Percentiles rank a stretch among this genome's conserved stretches.
Evolutionary conservation across 2,329 filamentous ascomycete species (phyloP).

Genomic region (Fulvia fulva): DNA sequence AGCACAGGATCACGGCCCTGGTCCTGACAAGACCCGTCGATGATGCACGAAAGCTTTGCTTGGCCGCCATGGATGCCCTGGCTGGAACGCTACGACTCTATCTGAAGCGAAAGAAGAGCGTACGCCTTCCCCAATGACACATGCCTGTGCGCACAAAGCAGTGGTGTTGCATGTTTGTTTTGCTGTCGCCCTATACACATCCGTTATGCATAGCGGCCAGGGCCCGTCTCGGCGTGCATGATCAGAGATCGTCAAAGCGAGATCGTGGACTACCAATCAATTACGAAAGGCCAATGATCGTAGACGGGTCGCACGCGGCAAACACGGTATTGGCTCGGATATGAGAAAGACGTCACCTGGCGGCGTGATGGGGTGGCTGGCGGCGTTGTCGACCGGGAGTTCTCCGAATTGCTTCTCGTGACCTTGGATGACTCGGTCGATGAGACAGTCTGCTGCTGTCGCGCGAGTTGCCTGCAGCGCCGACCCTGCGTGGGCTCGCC

Average conservation of each 20-base stretch:
- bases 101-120: neutral
- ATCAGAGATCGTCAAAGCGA: neutral
- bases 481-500: neutral
- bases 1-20: constrained; percentile 2
- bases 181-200: neutral
- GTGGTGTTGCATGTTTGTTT: neutral
- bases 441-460: neutral
- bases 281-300: constrained; percentile 5
- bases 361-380: neutral
- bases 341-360: neutral
- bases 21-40: neutral
- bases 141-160: neutral
- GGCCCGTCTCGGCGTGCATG: neutral
- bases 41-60: neutral
- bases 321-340: neutral
- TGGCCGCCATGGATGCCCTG: neutral
- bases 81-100: neutral
- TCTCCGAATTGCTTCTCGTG: neutral
- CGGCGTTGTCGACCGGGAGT: neutral
- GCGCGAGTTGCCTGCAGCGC: neutral
- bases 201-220: neutral
- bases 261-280: constrained; percentile 1
- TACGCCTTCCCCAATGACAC: neutral
- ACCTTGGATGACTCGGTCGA: neutral
- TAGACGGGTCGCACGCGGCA: neutral